Evolutionary conservation across 139 green algal species (phyloP), one percentile per base, ranked within the genome.

Genomic region (Chara braunii): DNA sequence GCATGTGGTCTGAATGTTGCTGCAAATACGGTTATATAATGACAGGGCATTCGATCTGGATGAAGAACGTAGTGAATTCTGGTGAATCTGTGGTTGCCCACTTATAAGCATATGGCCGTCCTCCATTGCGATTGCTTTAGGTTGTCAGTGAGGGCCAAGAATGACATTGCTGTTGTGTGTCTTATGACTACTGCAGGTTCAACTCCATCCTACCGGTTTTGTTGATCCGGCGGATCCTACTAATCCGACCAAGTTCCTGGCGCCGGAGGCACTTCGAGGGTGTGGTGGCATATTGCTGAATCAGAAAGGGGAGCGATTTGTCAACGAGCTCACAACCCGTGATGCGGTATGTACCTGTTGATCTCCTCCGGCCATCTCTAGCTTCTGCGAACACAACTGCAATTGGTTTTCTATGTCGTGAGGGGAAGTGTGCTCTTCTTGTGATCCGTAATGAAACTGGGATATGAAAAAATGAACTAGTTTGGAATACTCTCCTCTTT

Each of bases 191-290:
- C 22, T 24, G 40, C 26, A 71, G 61, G 75, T 80, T 42, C 78
- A 84, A 51, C 64, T 84, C 42, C 77, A 83, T 61, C 77, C 77
- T 29, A 83, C 77, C 11, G 77, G 74, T 2, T 55, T 83, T 35
- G 77, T 83, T 6, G 37, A 83, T 24, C 74, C 74, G 29, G 30
- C 34, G 9, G 75, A 83, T 35, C 77, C 77, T 2, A 55, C 70
- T 33, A 72, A 70, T 30, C 69, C 69, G 34, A 60, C 75, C 29
- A 84, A 83, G 67, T 84, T 82, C 45, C 61, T 84, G 3, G 78
- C 78, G 14, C 70, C 78, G 4, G 78, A 84, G 51, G 75, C 75
- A 24, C 63, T 84, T 37, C 51, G 78, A n/a, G 78, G 75, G 14
- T 56, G 64, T 12, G 78, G 78, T 3, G 78, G 78, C 28, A 74